Evolutionary conservation across 2,329 filamentous ascomycete genomes (phyloP), one percentile per base, ranked within the genome.

Genomic region (Akanthomyces muscarius): DNA sequence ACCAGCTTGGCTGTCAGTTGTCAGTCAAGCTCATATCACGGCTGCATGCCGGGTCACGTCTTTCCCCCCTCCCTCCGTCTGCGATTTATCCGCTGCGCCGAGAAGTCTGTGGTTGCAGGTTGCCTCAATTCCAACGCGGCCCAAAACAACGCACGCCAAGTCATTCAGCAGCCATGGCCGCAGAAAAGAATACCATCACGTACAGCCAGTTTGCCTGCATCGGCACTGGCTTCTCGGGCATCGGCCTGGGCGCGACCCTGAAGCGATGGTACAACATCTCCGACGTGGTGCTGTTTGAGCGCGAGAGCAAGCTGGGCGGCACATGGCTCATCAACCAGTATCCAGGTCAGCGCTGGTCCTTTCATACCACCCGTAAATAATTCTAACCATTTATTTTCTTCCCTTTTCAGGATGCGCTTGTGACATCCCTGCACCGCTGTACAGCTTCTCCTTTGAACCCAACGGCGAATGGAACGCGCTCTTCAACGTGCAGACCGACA

Each of bases 241-340:
- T 89, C 62, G 84, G 83, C 3, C 81, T 87, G 69, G 86, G 82
- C 8, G 85, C 83, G 48, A 81, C 82, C 28, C 71, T 89, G 58
- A 83, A 85, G 67, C 75, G 83, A 21, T 80, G 80, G 71, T 79
- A 88, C 48, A 80, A 79, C 36, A 85, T 85, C 61, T 80, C 81
- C 65, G 84, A 87, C 64, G 80, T 89, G 67, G 76, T 77, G 33
- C 79, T 89, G 69, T 88, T 88, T 64, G 87, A 89, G 28, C 77
- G 82, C 14, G 77, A 85, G 65, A 73, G 77, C 4, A 80, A 80
- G 3, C 77, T 88, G 50, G 86, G 86, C 38, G 87, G 87, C 8
- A 88, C 86, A 1, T 89, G 87, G 87, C 81, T 80, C 72, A 80
- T 81, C 51, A 89, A 88, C 70, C 76, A 79, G 38, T 89, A 89